Percentiles rank a stretch among this genome's conserved stretches.
Evolutionary conservation across 495 filamentous ascomycete genomes (phyloP).

Genomic region (Cudoniella acicularis): DNA sequence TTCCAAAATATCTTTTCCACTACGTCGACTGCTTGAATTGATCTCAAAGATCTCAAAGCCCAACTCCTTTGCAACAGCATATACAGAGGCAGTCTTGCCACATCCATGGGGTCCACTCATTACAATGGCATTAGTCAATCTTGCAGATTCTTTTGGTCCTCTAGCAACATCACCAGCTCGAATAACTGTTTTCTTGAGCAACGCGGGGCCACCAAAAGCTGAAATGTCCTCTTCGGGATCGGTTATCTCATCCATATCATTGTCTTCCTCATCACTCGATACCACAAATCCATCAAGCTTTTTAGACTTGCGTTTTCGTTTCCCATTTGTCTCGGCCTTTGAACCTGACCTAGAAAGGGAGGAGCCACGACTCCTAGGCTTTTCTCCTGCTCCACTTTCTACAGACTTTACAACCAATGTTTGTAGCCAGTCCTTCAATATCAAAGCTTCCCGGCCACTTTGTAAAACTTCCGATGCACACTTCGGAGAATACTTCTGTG

Average conservation of each 20-base stretch:
- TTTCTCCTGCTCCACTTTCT: conserved; percentile 49
- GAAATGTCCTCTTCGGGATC: conserved; percentile 59
- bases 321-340: conserved; percentile 35
- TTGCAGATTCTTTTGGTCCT: conserved; percentile 39
- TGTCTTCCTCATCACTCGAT: conserved; percentile 74
- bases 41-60: conserved; percentile 96
- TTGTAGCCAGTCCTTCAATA: conserved; percentile 83
- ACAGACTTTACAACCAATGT: conserved; percentile 70
- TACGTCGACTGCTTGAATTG: conserved; percentile 75
- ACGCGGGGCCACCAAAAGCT: conserved; percentile 33
- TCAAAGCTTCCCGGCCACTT: conserved; percentile 59
- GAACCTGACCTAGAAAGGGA: conserved; percentile 27
- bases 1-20: conserved; percentile 85
- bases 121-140: conserved; percentile 60
- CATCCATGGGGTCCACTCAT: conserved; percentile 88
- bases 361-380: conserved; percentile 19
- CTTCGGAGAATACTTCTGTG: conserved; percentile 80
- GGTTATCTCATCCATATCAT: conserved; percentile 69
- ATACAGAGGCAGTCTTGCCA: conserved; percentile 90
- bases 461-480: conserved; percentile 73
- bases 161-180: conserved; percentile 46
- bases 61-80: conserved; percentile 93
- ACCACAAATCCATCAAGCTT: conserved; percentile 83
- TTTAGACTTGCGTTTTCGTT: conserved; percentile 68
- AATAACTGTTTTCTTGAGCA: conserved; percentile 58